These are phyloP conservation scores for Papiliotrema fonsecae DNA, from an alignment of 1,284 basidiomycete species.

Conservation along the genomic window DNA sequence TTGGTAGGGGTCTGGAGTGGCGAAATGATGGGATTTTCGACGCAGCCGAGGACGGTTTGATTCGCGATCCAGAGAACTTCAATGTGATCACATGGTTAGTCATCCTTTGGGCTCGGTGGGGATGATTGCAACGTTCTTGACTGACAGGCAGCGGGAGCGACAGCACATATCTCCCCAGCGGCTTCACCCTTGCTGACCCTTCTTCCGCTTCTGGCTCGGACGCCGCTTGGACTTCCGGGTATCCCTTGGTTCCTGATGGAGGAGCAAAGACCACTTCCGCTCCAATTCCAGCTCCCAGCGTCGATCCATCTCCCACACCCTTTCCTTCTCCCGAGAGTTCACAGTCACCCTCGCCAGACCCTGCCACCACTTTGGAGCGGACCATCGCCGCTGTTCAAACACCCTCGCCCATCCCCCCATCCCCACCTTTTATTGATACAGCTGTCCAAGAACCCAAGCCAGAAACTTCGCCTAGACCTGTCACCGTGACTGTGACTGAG, in stretches of 20 bases:
- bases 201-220: conserved; percentile 4
- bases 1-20: conserved; percentile 27
- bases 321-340: too few relatives aligned
- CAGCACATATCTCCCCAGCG: conserved; percentile 14
- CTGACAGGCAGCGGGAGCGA: conserved; percentile 7
- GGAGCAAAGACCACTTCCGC: not conserved
- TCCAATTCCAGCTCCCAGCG: not conserved
- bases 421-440: too few relatives aligned
- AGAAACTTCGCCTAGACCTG: too few relatives aligned
- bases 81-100: conserved; percentile 21
- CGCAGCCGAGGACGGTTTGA: conserved; percentile 13
- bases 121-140: not conserved
- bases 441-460: too few relatives aligned
- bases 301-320: too few relatives aligned
- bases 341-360: too few relatives aligned
- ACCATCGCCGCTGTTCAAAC: too few relatives aligned
- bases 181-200: conserved; percentile 21
- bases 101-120: not conserved
- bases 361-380: too few relatives aligned
- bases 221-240: conserved; percentile 15
- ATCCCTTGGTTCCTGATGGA: conserved; percentile 4
- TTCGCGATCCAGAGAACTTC: conserved; percentile 19
- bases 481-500: too few relatives aligned
- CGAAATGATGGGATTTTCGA: conserved; percentile 20
- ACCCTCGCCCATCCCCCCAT: too few relatives aligned